A percentile compares a stretch with the other conserved stretches of the same genome.
Conservation (phyloP, 2,329 filamentous ascomycete genomes). For the Colletotrichum shisoi region DNA sequence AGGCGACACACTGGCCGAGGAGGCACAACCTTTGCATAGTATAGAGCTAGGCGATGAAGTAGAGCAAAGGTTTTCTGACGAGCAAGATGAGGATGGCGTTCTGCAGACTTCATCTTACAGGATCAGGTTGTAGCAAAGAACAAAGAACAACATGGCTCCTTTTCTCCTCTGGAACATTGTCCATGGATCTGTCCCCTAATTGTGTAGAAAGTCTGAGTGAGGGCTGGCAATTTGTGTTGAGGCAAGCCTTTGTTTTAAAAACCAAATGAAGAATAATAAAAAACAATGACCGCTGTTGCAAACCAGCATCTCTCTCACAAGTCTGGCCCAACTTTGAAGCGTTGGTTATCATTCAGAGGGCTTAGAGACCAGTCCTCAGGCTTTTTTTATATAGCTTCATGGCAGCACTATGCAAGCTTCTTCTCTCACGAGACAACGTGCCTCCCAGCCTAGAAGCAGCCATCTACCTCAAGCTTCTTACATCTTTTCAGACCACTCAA, state of each 20-base stretch:
- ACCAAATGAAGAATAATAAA: too few species aligned
- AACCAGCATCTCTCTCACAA: background rate
- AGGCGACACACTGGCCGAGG: background rate
- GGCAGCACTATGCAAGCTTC: background rate
- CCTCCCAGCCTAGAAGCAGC: too few species aligned
- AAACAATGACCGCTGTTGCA: background rate
- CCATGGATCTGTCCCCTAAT: too few species aligned
- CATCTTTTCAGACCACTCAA: background rate
- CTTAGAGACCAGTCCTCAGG: too few species aligned
- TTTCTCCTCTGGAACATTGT: background rate
- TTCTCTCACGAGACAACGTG: too few species aligned
- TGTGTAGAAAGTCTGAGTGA: too few species aligned
- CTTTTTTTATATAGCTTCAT: background rate
- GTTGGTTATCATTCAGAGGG: too few species aligned
- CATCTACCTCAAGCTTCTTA: too few species aligned
- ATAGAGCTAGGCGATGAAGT: background rate
- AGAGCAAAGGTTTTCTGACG: too few species aligned
- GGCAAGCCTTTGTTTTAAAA: background rate
- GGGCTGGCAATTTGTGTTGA: background rate
- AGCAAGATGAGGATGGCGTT: background rate
- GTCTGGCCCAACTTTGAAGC: background rate
- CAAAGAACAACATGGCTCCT: background rate
- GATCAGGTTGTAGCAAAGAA: background rate
- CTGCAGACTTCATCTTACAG: too few species aligned
- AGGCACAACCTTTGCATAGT: background rate